Percentiles rank a stretch among this genome's conserved stretches.
Evolutionary conservation across 345 rosid genomes (phyloP).

Genomic region (Melaleuca quinquenervia): DNA sequence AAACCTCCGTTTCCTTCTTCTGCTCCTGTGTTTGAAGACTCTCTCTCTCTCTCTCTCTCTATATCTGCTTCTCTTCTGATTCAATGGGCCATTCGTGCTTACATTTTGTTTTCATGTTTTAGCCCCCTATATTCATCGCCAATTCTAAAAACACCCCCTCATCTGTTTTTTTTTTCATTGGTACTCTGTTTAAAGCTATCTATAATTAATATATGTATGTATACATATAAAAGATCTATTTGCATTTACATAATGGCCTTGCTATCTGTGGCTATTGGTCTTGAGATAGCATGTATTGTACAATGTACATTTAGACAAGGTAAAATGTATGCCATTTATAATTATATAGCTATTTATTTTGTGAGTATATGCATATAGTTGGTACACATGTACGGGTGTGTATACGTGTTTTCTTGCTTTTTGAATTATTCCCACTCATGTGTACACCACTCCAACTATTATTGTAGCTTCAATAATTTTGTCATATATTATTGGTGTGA

Average conservation of each 20-base stretch:
- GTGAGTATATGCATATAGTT: neutral
- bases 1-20: neutral
- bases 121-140: fast-evolving
- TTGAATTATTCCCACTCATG: too few relatives aligned
- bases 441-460: too few relatives aligned
- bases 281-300: too few relatives aligned
- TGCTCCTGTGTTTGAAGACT: neutral
- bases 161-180: neutral
- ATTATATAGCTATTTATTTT: neutral
- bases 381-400: neutral
- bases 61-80: neutral
- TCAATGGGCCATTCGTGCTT: neutral
- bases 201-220: too few relatives aligned
- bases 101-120: neutral
- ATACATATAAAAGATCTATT: too few relatives aligned
- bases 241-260: too few relatives aligned
- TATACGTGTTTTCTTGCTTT: neutral
- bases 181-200: too few relatives aligned
- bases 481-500: too few relatives aligned
- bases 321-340: neutral
- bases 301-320: neutral
- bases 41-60: neutral
- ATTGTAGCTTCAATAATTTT: too few relatives aligned
- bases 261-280: too few relatives aligned
- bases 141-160: neutral